Percentiles rank a stretch among this genome's conserved stretches.
These are phyloP conservation scores for Trifolium repens DNA, from an alignment of 306 rosid species.

Conservation along the genomic window DNA sequence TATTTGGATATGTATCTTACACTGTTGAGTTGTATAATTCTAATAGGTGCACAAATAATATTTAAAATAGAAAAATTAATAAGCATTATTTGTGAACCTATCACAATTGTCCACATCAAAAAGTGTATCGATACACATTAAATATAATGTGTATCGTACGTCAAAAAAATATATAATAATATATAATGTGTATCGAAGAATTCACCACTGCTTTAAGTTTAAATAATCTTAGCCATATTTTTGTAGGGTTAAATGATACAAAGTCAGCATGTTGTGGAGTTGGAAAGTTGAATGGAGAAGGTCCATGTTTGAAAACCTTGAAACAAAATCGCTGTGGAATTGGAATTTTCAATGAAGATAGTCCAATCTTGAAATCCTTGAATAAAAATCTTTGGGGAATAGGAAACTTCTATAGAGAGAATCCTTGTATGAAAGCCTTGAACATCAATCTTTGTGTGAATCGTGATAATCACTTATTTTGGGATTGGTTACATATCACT, in stretches of 20 bases:
- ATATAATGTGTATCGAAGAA: too few species aligned
- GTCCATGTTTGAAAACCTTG: constrained; percentile 32
- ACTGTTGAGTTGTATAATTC: too few species aligned
- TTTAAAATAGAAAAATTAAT: too few species aligned
- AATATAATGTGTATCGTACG: too few species aligned
- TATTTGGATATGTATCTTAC: too few species aligned
- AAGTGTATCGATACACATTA: too few species aligned
- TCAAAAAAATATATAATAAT: too few species aligned
- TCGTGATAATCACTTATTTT: constrained; percentile 45
- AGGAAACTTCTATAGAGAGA: constrained; percentile 42
- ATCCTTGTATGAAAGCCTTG: constrained; percentile 22
- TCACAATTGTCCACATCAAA: too few species aligned
- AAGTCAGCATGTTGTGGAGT: constrained; percentile 62
- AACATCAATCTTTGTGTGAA: constrained; percentile 33
- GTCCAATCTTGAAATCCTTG: constrained; percentile 7
- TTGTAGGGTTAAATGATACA: constrained; percentile 48
- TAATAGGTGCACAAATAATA: too few species aligned
- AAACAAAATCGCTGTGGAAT: constrained; percentile 33
- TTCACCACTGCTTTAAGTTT: neutral
- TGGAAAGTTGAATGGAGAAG: constrained; percentile 47
- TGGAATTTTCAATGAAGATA: constrained; percentile 37
- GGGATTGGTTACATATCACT: constrained; percentile 70
- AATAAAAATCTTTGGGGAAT: constrained; percentile 46
- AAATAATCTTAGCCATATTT: neutral
- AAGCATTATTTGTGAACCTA: too few species aligned